phyloP scores from a whole-genome alignment of 1,139 yeast genomes.

The Blastobotrys elegans region DNA sequence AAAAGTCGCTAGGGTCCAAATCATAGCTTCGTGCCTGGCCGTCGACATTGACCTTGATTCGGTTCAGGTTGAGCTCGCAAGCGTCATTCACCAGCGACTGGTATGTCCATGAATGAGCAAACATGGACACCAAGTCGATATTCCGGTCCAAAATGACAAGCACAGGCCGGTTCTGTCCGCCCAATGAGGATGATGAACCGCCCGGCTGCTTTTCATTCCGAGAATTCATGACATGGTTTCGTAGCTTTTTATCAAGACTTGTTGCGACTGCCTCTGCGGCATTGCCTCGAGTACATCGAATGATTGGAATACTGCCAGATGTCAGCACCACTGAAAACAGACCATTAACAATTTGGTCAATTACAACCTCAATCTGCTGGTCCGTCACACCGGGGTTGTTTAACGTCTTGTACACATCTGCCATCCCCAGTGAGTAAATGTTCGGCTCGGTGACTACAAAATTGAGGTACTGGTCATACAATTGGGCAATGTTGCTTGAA shows the following conservation, averaged over 20 bases:
- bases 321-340: slow-evolving; percentile 76
- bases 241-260: slow-evolving; percentile 70
- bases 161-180: slow-evolving; percentile 56
- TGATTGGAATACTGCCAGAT: slow-evolving; percentile 74
- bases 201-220: slow-evolving; percentile 23
- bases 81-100: slow-evolving; percentile 96
- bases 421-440: slow-evolving; percentile 71
- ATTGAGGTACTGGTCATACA: slow-evolving; percentile 88
- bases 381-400: slow-evolving; percentile 71
- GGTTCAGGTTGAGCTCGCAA: slow-evolving; percentile 72
- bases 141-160: slow-evolving; percentile 80
- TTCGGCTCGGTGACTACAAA: slow-evolving; percentile 91
- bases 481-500: slow-evolving; percentile 70
- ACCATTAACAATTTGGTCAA: slow-evolving; percentile 72
- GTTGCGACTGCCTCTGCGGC: slow-evolving; percentile 94
- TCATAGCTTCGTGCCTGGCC: slow-evolving; percentile 60
- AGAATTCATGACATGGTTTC: slow-evolving; percentile 82
- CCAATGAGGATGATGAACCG: neutral
- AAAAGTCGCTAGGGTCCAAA: slow-evolving; percentile 86
- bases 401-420: slow-evolving; percentile 59
- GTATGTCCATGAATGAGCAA: slow-evolving; percentile 96
- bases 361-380: slow-evolving; percentile 61
- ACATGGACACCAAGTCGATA: slow-evolving; percentile 87
- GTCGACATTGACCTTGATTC: slow-evolving; percentile 52
- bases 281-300: slow-evolving; percentile 86